phyloP scores from a whole-genome alignment of 495 filamentous ascomycete species.

The Podospora pseudopauciseta region DNA sequence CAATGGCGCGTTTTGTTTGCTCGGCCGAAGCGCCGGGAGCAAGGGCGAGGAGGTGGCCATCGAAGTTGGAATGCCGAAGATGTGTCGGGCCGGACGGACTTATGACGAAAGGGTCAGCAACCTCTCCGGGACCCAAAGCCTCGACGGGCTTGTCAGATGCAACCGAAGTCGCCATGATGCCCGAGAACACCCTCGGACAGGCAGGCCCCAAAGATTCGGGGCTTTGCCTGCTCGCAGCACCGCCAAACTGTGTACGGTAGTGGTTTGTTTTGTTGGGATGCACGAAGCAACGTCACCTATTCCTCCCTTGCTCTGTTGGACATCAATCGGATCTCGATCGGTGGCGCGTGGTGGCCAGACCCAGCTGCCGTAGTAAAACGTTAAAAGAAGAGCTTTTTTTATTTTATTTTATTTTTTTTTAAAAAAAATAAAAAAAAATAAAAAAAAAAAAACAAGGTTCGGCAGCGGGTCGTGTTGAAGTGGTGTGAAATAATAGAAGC shows the following conservation, averaged over 20 bases:
- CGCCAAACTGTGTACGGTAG: slow-evolving; percentile 11
- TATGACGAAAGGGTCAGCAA: slow-evolving; percentile 50
- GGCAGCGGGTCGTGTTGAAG: slow-evolving; percentile 15
- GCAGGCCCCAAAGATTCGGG: slow-evolving; percentile 9
- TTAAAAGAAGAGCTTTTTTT: background rate
- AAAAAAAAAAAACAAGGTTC: slow-evolving; percentile 17
- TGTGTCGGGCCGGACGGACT: slow-evolving; percentile 47
- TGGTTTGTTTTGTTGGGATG: slow-evolving; percentile 13
- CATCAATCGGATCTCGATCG: slow-evolving; percentile 13
- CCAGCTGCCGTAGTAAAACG: slow-evolving; percentile 12
- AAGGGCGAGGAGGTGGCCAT: slow-evolving; percentile 72
- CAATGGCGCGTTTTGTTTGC: slow-evolving; percentile 81
- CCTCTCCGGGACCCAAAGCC: slow-evolving; percentile 33
- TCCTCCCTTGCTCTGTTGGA: slow-evolving; percentile 19
- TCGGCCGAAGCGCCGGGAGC: slow-evolving; percentile 72
- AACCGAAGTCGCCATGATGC: slow-evolving; percentile 34
- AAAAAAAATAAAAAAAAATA: too few relatives aligned
- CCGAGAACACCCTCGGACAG: slow-evolving; percentile 11
- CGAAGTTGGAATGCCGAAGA: slow-evolving; percentile 74
- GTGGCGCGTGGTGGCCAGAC: slow-evolving; percentile 15
- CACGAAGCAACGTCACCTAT: slow-evolving; percentile 15
- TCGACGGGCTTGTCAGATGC: slow-evolving; percentile 30
- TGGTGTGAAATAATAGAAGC: slow-evolving; percentile 7
- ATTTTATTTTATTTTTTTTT: too few relatives aligned
- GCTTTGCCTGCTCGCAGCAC: background rate